A percentile compares a stretch with the other conserved stretches of the same genome.
Conservation (phyloP, 2,329 filamentous ascomycete genomes). For the Penicillium sp. region DNA sequence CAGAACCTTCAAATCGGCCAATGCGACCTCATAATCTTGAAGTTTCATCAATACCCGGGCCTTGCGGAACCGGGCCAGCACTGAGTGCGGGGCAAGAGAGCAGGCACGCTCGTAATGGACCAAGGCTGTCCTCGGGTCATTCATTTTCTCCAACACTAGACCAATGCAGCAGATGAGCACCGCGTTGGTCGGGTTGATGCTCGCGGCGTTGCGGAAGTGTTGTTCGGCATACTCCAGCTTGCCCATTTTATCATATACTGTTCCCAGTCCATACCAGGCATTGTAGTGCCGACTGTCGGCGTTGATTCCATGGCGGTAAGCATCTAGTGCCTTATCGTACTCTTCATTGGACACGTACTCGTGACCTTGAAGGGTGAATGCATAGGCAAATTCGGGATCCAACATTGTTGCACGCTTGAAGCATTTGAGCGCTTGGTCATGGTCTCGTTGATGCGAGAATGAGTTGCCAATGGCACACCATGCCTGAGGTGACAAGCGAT, state of each 20-base stretch:
- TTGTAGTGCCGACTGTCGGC: slow-evolving; percentile 93
- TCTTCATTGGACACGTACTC: slow-evolving; percentile 96
- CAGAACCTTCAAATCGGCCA: slow-evolving; percentile 82
- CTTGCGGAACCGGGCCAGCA: slow-evolving; percentile 90
- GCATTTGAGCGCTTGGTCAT: slow-evolving; percentile 90
- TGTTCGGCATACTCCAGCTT: slow-evolving; percentile 89
- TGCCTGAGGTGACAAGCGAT: slow-evolving; percentile 87
- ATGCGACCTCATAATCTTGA: slow-evolving; percentile 69
- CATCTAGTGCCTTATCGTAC: slow-evolving; percentile 88
- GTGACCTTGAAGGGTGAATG: slow-evolving; percentile 92
- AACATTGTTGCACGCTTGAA: slow-evolving; percentile 94
- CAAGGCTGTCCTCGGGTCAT: slow-evolving; percentile 77
- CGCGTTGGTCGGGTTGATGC: slow-evolving; percentile 91
- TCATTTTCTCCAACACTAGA: slow-evolving; percentile 84
- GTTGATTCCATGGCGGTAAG: slow-evolving; percentile 83
- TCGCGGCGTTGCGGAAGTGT: slow-evolving; percentile 85
- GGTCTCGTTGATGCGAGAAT: slow-evolving; percentile 88
- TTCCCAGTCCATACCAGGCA: slow-evolving; percentile 89
- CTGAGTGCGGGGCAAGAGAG: slow-evolving; percentile 77
- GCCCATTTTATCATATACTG: slow-evolving; percentile 85
- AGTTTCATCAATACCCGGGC: slow-evolving; percentile 83
- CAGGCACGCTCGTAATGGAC: slow-evolving; percentile 82
- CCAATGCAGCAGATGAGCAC: slow-evolving; percentile 93
- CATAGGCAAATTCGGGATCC: slow-evolving; percentile 89
- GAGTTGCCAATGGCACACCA: slow-evolving; percentile 97